phyloP scores from a whole-genome alignment of 768 basidiomycete species.

The Leccinum barrowsii region DNA sequence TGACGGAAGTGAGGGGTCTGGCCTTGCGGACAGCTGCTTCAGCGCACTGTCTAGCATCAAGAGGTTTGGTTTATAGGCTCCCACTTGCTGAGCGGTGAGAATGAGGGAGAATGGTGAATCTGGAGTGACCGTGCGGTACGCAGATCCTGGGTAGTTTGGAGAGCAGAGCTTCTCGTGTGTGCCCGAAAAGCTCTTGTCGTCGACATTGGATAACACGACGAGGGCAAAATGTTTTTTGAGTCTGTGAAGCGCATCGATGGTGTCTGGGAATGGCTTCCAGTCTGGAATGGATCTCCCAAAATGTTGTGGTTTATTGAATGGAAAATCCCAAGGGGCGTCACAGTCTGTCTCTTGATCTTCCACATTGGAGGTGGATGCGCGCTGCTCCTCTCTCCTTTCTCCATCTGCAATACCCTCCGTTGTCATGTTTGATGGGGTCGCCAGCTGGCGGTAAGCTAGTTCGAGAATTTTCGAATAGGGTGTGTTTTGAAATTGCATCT shows the following conservation, averaged over 20 bases:
- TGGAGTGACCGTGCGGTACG: slow-evolving; percentile 40
- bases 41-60: slow-evolving; percentile 35
- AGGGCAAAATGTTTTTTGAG: slow-evolving; percentile 66
- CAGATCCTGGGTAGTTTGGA: slow-evolving; percentile 13
- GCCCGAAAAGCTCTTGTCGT: slow-evolving; percentile 55
- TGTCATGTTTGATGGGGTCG: slow-evolving; percentile 35
- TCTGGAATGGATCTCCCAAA: slow-evolving; percentile 59
- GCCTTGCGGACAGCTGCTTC: slow-evolving; percentile 22
- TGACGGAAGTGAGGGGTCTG: slow-evolving; percentile 19
- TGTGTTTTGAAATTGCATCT: slow-evolving; percentile 53
- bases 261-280: slow-evolving; percentile 71
- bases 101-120: slow-evolving; percentile 62
- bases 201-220: slow-evolving; percentile 74
- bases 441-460: slow-evolving; percentile 32
- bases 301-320: slow-evolving; percentile 32
- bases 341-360: background rate
- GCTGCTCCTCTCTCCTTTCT: slow-evolving; percentile 18
- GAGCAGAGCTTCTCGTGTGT: slow-evolving; percentile 51
- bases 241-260: slow-evolving; percentile 51
- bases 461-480: slow-evolving; percentile 62
- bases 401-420: slow-evolving; percentile 28
- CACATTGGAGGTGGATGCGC: slow-evolving; percentile 5
- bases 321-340: background rate
- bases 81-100: slow-evolving; percentile 68
- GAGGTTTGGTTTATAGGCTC: slow-evolving; percentile 67